phyloP scores from a whole-genome alignment of 208 protist genomes.

The Novymonas esmeraldas region DNA sequence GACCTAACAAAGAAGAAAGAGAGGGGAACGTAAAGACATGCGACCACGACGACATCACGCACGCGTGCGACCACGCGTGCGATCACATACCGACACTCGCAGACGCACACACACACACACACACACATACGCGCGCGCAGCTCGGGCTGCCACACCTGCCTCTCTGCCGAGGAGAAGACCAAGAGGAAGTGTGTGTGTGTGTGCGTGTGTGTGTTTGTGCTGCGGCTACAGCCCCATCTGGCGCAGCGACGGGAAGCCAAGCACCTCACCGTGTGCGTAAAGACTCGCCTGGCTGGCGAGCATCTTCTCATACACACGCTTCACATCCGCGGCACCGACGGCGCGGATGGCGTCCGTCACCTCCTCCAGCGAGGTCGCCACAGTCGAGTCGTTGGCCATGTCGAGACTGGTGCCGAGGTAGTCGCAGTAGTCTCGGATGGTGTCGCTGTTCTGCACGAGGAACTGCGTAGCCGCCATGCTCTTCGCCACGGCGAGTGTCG shows the following conservation, averaged over 20 bases:
- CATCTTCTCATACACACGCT: constrained; percentile 71
- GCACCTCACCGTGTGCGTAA: constrained; percentile 82
- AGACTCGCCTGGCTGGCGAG: constrained; percentile 67
- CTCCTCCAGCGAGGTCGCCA: constrained; percentile 49
- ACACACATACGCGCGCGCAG: too few relatives aligned
- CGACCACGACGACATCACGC: too few relatives aligned
- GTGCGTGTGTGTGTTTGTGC: background rate
- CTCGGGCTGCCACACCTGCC: too few relatives aligned
- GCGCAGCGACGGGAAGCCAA: constrained; percentile 80
- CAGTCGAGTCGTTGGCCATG: constrained; percentile 40
- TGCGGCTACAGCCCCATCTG: constrained; percentile 59
- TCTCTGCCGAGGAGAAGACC: background rate
- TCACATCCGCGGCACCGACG: constrained; percentile 64
- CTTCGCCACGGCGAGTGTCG: constrained; percentile 59
- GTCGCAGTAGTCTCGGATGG: constrained; percentile 84
- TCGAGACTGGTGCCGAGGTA: constrained; percentile 82
- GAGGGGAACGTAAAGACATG: too few relatives aligned
- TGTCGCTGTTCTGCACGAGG: constrained; percentile 64
- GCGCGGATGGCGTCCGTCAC: constrained; percentile 65
- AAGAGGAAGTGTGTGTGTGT: background rate
- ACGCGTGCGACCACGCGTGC: too few relatives aligned
- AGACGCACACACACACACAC: background rate
- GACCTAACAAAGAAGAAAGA: too few relatives aligned
- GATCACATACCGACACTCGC: too few relatives aligned
- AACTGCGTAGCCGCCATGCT: constrained; percentile 60